These are phyloP conservation scores for Aphanomyces astaci DNA, from an alignment of 352 stramenopile genomes.

Conservation along the genomic window DNA sequence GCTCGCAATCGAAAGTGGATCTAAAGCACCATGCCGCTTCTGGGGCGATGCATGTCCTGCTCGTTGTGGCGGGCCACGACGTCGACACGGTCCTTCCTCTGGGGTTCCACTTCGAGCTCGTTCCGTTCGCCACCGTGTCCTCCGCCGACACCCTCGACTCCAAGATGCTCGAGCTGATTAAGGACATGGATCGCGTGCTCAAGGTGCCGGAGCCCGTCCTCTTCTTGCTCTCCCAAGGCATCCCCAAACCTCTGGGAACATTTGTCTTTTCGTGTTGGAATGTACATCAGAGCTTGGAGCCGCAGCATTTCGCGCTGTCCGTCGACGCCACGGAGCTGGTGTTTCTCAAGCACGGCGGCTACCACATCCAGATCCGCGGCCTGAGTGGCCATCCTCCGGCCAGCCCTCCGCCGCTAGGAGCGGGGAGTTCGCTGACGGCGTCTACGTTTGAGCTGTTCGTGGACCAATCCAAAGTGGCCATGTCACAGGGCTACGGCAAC, in stretches of 20 bases:
- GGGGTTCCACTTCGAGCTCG: neutral
- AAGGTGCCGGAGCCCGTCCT: neutral
- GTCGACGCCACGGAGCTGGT: neutral
- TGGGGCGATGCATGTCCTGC: neutral
- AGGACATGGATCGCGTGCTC: neutral
- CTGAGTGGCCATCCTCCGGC: neutral
- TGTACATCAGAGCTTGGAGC: neutral
- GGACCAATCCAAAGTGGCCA: neutral
- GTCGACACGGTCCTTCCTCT: neutral
- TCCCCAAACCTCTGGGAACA: neutral
- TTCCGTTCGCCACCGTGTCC: neutral
- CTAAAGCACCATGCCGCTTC: neutral
- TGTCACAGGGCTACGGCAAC: slow-evolving; percentile 7
- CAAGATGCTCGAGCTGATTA: neutral
- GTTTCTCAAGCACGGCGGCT: neutral
- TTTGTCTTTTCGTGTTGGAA: neutral
- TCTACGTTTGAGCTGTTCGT: slow-evolving; percentile 4
- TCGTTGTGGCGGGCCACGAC: neutral
- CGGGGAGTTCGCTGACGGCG: neutral
- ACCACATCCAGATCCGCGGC: slow-evolving; percentile 10
- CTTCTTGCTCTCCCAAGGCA: neutral
- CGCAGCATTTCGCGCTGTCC: slow-evolving; percentile 1
- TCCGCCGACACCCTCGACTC: neutral
- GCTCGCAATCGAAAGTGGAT: neutral
- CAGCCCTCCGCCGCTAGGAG: neutral